Evolutionary conservation across 2,329 filamentous ascomycete genomes (phyloP), one percentile per base, ranked within the genome.

Genomic region (Cladophialophora exuberans): DNA sequence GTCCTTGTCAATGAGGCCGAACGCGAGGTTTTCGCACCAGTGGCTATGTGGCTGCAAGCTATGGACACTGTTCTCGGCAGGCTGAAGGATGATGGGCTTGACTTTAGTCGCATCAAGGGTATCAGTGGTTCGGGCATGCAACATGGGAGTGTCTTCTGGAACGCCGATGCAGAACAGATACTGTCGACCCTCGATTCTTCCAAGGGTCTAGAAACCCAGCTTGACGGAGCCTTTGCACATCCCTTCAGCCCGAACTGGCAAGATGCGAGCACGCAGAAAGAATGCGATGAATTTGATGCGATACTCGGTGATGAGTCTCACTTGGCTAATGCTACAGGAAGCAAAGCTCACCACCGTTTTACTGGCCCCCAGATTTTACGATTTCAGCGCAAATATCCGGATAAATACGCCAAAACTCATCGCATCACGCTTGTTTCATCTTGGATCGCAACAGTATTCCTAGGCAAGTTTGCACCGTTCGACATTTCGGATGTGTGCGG

Each of bases 71-170:
- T 97, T 13, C 81, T 97, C 52, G 74, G 79, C 43, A 85, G 88
- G 13, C 79, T 99, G 59, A 80, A 83, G 64, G 80, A 84, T 36
- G 81, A 84, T 57, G 84, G 85, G 1, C 82, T 90, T 52, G 87
- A 91, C 63, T 87, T 97, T 66, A 74, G 79, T 48, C 83, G 83
- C 47, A 85, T 99, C 61, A 84, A 83, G 67, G 93, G 90, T 25
- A 82, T 99, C 64, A 93, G 89, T 66, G 94, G 91, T 60, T 92
- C 93, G 13, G 92, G 94, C 51, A 95, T 97, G 82, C 94, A 99
- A 78, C 94, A 97, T 73, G 94, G 94, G 28, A 97, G 93, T 70
- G 91, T 97, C 23, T 97, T 94, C 76, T 97, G 93, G 93, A 88
- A 83, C 55, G 71, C 76, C 39, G 75, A 85, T 53, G 92, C 89